Base-by-base conservation (phyloP, 805 yeast species). In the Yamadazyma nakazawae region DNA sequence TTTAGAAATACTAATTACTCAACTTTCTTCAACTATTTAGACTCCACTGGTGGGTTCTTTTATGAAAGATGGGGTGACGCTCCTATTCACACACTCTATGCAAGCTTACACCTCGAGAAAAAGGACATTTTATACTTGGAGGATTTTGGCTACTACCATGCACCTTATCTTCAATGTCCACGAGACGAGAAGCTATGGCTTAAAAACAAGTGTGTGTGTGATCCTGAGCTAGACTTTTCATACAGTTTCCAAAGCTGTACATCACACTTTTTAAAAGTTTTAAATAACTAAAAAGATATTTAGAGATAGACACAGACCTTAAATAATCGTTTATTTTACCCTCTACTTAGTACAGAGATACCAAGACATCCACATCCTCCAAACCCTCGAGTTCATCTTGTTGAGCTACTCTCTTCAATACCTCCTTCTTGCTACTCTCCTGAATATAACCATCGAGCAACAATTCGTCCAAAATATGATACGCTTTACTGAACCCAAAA, bases 61-160 rank as follows among this genome's bases (percentile, higher is more conserved):
- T 85, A 86, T 60, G 94, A 88, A 67, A 75, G 96, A 54, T 88
- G 96, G 96, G 96, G 96, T 17, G 96, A 88, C 66, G 96, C 96
- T 0, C 96, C 96, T 3, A 79, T 88, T n/a, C 96, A 88, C 66
- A 79, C 95, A 0, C 75, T 88, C 42, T 95, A 87, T 5, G 86
- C 81, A 2, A 67, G 89, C 1, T 66, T 84, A 40, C 73, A 85
- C 57, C 63, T 83, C 42, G 75, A 80, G n/a, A 72, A 73, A 55
- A 66, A 70, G 26, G 78, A 85, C 56, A 61, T 88, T 14, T 88
- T 84, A 62, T 85, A 78, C 68, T 85, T 88, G 57, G 84, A 81
- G 47, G 84, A 87, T 51, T 74, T 87, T 35, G 96, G 94, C 9
- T 88, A 87, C 62, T 75, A 74, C 54, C 94, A 87, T 64, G 63